Base-by-base conservation (phyloP, 1,284 basidiomycete species). In the Ceratobasidium sp. region DNA sequence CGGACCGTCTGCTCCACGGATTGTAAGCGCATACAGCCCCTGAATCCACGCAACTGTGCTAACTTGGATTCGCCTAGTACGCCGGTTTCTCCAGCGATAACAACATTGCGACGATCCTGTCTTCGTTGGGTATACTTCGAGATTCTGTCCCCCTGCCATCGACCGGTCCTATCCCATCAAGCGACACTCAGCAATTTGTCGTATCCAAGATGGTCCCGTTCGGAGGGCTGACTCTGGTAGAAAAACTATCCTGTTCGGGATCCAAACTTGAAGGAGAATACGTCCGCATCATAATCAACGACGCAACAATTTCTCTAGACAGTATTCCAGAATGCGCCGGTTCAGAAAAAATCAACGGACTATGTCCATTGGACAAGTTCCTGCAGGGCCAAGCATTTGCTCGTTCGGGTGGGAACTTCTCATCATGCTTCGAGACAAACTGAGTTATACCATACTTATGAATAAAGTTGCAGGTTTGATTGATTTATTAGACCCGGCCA, bases 11-110 rank as follows among this genome's bases (percentile, higher is more conserved):
- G 57, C 68, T 3, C 64, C 68, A 8, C 30, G 33, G 42, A 62
- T 72, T 14, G 70, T 67, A 7, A 19, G 68, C 16, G 56, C 70
- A 1, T 13, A 46, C 2, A 27, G 50, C 2, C 11, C 25, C 4
- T 25, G 29, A 14, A 53, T 67, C 16, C 23, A 33, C 8, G 1
- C 21, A 0, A 25, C 19, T 7, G n/a, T 30, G 16, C 59, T 59
- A 27, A 33, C n/a, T 14, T 50, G 56, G 59, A 44, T n/a, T n/a
- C n/a, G n/a, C 13, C 14, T 44, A 71, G 70, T 74, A 56, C 29
- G 71, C 71, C 60, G 79, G 79, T 72, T 79, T 79, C 53, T 75
- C 77, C 2, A 77, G 79, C 68, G 79, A 80, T 50, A 80, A 79
- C 70, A 77, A 79, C 56, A 80, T 81, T 74, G 74, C 78, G 39